These are phyloP conservation scores for Paragyromitra xinjiangensis DNA, from an alignment of 495 filamentous ascomycete genomes.

Conservation along the genomic window DNA sequence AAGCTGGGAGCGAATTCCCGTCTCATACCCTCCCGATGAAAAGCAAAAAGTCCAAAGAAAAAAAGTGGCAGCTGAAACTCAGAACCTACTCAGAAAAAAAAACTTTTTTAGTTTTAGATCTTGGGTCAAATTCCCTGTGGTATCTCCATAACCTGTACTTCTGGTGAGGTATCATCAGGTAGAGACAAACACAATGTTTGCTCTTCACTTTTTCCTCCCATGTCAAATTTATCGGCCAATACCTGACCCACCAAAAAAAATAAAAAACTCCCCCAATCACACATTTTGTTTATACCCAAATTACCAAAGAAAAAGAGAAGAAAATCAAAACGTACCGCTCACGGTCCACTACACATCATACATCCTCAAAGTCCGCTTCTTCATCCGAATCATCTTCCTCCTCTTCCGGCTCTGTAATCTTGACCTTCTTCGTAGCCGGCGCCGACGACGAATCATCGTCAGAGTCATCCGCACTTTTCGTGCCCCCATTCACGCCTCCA, in stretches of 20 bases:
- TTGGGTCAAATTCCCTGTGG: neutral
- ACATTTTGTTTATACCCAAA: constrained; percentile 15
- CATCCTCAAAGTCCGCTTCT: constrained; percentile 74
- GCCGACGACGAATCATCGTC: constrained; percentile 61
- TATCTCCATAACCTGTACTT: constrained; percentile 31
- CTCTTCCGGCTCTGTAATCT: constrained; percentile 64
- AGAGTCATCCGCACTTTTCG: constrained; percentile 55
- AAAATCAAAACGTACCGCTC: constrained; percentile 41
- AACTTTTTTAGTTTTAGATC: constrained; percentile 22
- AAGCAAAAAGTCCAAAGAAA: neutral
- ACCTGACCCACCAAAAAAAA: constrained; percentile 11
- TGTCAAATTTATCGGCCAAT: constrained; percentile 40
- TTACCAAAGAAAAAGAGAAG: neutral
- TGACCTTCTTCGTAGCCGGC: constrained; percentile 65
- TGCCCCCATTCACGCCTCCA: constrained; percentile 35
- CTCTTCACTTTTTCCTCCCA: constrained; percentile 20
- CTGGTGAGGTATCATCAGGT: constrained; percentile 15
- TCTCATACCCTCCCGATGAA: neutral
- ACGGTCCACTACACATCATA: constrained; percentile 26
- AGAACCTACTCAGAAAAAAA: constrained; percentile 13
- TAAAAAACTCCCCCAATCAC: constrained; percentile 20
- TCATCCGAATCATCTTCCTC: constrained; percentile 65
- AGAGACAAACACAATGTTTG: constrained; percentile 17
- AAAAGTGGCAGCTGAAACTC: neutral
- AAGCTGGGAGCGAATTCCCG: neutral